Evolutionary conservation across 768 basidiomycete genomes (phyloP).

Genomic region (Hortiboletus campestris): DNA sequence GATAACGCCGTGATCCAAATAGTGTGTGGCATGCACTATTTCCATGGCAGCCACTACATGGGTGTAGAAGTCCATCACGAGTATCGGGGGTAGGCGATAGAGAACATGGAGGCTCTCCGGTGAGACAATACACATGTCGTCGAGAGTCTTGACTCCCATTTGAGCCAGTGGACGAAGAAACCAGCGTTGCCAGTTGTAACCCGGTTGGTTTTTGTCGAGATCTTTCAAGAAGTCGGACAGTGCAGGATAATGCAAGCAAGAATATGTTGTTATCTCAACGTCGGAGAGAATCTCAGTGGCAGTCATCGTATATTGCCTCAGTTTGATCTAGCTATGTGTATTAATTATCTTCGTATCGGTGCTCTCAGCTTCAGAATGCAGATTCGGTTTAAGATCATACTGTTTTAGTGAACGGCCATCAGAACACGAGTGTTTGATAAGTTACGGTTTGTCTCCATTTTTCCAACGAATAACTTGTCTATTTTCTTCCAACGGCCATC

Average conservation of each 20-base stretch:
- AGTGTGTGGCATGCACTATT: background rate
- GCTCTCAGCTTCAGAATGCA: too few species aligned
- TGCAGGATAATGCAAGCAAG: background rate
- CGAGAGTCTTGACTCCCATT: background rate
- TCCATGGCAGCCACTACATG: background rate
- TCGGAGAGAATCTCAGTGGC: background rate
- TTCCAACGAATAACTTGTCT: too few species aligned
- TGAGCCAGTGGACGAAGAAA: background rate
- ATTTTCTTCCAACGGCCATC: too few species aligned
- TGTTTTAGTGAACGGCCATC: too few species aligned
- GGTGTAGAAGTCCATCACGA: constrained; percentile 8
- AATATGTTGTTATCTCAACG: background rate
- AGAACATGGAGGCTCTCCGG: background rate
- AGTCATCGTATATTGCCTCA: background rate
- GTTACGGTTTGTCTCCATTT: too few species aligned
- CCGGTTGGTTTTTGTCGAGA: background rate
- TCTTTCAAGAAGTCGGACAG: background rate
- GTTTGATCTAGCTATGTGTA: too few species aligned
- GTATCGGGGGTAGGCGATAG: background rate
- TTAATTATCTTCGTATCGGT: too few species aligned
- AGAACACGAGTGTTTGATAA: too few species aligned
- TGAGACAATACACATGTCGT: constrained; percentile 2
- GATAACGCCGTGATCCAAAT: background rate
- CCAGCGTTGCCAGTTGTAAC: background rate
- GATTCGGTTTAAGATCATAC: too few species aligned